Percentiles rank a stretch among this genome's conserved stretches.
These are phyloP conservation scores for Populus alba DNA, from an alignment of 345 rosid species.

Conservation along the genomic window DNA sequence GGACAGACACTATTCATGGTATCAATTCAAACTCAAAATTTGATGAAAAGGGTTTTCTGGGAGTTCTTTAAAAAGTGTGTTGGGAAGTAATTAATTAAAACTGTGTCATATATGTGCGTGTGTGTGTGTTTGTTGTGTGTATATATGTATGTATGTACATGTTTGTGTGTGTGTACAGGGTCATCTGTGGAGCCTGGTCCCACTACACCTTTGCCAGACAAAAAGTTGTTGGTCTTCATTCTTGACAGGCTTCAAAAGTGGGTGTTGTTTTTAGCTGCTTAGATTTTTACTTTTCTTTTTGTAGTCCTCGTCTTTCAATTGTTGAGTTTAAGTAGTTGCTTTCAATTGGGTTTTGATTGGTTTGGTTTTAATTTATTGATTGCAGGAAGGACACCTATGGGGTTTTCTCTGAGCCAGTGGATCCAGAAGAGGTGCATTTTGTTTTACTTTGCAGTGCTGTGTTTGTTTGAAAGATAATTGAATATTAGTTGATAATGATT, in stretches of 20 bases:
- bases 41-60: slow-evolving; percentile 42
- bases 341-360: slow-evolving; percentile 25
- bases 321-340: slow-evolving; percentile 3
- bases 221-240: slow-evolving; percentile 96
- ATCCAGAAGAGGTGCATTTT: slow-evolving; percentile 67
- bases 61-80: slow-evolving; percentile 25
- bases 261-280: slow-evolving; percentile 34
- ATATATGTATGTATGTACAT: no score
- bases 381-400: slow-evolving; percentile 94
- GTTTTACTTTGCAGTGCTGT: no score
- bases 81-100: slow-evolving; percentile 19
- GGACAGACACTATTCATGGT: slow-evolving; percentile 81
- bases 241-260: slow-evolving; percentile 99
- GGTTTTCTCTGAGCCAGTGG: slow-evolving; percentile 91
- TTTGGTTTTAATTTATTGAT: slow-evolving; percentile 12
- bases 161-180: slow-evolving; percentile 51
- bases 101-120: slow-evolving; percentile 1
- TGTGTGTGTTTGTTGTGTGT: no score
- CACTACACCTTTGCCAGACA: slow-evolving; percentile 96
- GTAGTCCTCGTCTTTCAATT: neutral
- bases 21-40: slow-evolving; percentile 29
- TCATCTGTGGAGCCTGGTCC: slow-evolving; percentile 80
- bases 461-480: no score
- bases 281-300: slow-evolving; percentile 6
- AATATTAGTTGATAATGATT: no score